Conservation (phyloP, 176 grass and related monocot species). For the Hordeum vulgare region DNA sequence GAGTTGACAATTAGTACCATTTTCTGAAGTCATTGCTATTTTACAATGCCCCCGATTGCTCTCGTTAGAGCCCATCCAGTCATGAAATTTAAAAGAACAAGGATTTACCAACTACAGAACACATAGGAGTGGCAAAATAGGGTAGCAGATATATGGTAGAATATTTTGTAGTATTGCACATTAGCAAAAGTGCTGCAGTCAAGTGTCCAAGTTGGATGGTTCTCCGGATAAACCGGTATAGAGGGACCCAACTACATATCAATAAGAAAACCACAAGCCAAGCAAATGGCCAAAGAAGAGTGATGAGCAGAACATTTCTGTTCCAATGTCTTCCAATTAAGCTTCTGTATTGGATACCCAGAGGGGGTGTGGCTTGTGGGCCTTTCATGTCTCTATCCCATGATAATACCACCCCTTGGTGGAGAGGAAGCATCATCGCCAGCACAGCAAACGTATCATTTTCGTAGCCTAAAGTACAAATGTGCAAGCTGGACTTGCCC, state of each 20-base stretch:
- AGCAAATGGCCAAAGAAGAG: constrained; percentile 20
- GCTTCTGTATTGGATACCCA: constrained; percentile 18
- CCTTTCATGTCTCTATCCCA: constrained; percentile 10
- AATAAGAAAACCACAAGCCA: constrained; percentile 5
- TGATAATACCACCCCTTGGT: constrained; percentile 10
- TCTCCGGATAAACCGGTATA: constrained; percentile 13
- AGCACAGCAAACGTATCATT: constrained; percentile 16
- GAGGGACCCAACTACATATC: constrained; percentile 19
- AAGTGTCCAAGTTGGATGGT: constrained; percentile 22
- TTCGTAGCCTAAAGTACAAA: constrained; percentile 22
- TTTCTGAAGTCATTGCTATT: neutral
- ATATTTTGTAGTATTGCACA: neutral
- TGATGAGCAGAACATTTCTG: neutral
- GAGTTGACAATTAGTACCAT: constrained; percentile 25
- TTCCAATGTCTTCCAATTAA: constrained; percentile 30
- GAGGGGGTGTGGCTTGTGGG: constrained; percentile 2
- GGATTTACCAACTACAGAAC: neutral
- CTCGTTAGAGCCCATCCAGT: neutral
- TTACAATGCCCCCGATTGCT: constrained; percentile 15
- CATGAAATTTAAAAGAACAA: constrained; percentile 2
- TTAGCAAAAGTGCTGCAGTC: neutral
- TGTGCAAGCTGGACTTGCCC: constrained; percentile 28
- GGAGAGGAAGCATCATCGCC: constrained; percentile 10
- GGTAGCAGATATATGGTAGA: neutral
- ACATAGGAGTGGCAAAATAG: neutral